Evolutionary conservation across 2,329 filamentous ascomycete genomes (phyloP).

Genomic region (Penicillium sumatraense): DNA sequence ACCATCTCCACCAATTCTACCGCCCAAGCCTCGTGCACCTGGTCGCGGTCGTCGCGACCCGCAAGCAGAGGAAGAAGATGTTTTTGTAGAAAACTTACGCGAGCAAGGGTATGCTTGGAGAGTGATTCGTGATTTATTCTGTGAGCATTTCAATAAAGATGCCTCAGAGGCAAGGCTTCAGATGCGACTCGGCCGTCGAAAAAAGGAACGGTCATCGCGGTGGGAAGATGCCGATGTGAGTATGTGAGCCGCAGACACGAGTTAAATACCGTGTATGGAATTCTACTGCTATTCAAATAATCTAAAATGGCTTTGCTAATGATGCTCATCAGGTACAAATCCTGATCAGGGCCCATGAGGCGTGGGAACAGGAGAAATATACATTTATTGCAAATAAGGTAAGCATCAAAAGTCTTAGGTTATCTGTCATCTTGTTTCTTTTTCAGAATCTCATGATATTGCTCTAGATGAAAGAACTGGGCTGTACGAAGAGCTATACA

Average conservation of each 20-base stretch:
- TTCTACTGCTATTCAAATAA: neutral
- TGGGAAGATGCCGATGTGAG: conserved; percentile 52
- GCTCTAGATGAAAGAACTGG: conserved; percentile 40
- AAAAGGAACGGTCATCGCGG: conserved; percentile 36
- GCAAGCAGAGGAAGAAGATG: conserved; percentile 45
- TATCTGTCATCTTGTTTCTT: neutral
- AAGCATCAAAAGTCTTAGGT: neutral
- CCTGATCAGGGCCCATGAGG: conserved; percentile 41
- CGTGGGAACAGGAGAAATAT: conserved; percentile 45
- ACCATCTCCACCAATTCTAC: conserved; percentile 29
- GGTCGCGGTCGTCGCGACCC: conserved; percentile 42
- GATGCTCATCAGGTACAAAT: conserved; percentile 35
- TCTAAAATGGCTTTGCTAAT: conserved; percentile 3
- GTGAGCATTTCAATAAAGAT: conserved; percentile 42
- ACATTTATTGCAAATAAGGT: conserved; percentile 46
- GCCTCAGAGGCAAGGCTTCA: conserved; percentile 46
- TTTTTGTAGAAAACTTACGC: conserved; percentile 42
- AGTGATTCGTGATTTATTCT: conserved; percentile 41
- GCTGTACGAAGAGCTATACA: conserved; percentile 37
- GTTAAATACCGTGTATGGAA: neutral
- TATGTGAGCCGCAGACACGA: conserved; percentile 35
- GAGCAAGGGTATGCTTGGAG: conserved; percentile 43
- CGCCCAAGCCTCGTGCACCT: conserved; percentile 33
- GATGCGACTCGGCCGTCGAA: conserved; percentile 46
- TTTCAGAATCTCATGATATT: neutral